These are phyloP conservation scores for Populus ilicifolia DNA, from an alignment of 345 rosid genomes.

Conservation along the genomic window DNA sequence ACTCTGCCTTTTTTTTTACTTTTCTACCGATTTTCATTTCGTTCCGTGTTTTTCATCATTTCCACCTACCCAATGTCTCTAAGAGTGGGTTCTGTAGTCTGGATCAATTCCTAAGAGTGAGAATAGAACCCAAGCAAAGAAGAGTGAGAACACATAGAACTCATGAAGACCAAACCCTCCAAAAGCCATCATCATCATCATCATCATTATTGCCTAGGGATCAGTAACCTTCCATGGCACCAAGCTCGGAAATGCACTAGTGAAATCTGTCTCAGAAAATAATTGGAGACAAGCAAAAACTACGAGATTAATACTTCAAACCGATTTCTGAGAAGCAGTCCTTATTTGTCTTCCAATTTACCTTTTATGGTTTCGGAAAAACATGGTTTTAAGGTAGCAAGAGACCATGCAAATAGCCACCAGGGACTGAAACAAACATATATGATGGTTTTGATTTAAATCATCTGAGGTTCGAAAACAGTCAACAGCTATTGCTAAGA, in stretches of 20 bases:
- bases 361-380: neutral
- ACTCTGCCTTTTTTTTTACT: neutral
- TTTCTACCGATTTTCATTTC: neutral
- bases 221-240: neutral
- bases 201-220: neutral
- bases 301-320: neutral
- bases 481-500: neutral
- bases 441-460: neutral
- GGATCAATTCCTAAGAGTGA: neutral
- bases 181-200: neutral
- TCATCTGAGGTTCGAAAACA: neutral
- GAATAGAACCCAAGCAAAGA: neutral
- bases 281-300: neutral
- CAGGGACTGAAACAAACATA: neutral
- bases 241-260: too few species aligned
- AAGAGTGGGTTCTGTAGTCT: neutral
- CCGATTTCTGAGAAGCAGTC: neutral
- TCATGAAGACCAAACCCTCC: neutral
- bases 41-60: neutral
- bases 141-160: neutral
- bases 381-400: neutral
- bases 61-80: neutral
- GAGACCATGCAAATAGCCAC: neutral
- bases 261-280: neutral
- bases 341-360: neutral